Evolutionary conservation across 2,329 filamentous ascomycete genomes (phyloP).

Genomic region (Colletotrichum viniferum): DNA sequence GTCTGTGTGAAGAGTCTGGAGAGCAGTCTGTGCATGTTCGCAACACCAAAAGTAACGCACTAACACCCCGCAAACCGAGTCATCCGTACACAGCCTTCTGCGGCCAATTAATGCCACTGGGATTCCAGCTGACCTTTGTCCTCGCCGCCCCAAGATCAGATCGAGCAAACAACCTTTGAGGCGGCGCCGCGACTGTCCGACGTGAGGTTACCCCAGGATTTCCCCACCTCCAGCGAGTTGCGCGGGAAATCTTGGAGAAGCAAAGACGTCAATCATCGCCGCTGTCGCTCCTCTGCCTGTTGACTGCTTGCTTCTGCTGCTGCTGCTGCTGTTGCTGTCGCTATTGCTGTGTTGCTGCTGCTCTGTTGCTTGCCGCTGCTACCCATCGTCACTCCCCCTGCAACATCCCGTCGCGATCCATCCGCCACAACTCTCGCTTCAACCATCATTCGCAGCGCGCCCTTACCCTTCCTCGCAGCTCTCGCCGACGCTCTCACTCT

Average conservation of each 20-base stretch:
- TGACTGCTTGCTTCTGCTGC: background rate
- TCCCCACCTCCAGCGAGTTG: constrained; percentile 7
- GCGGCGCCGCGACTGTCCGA: background rate
- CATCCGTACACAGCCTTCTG: background rate
- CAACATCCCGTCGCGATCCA: background rate
- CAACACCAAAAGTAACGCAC: background rate
- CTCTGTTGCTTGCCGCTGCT: background rate
- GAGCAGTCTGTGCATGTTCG: background rate
- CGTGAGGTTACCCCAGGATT: constrained; percentile 17
- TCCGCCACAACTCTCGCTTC: background rate
- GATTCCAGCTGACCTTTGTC: constrained; percentile 9
- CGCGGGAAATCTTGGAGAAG: constrained; percentile 7
- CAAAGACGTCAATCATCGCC: constrained; percentile 11
- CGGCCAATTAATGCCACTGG: constrained; percentile 4
- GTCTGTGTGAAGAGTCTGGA: background rate
- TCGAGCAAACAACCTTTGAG: background rate
- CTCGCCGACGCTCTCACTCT: background rate
- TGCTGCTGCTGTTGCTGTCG: background rate
- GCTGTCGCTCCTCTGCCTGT: background rate
- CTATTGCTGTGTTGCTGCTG: background rate
- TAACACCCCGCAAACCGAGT: constrained; percentile 6
- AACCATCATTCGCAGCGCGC: background rate
- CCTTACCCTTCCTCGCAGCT: background rate
- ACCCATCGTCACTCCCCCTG: background rate
- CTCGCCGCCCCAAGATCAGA: background rate